A percentile compares a stretch with the other conserved stretches of the same genome.
phyloP scores from a whole-genome alignment of 306 rosid species.

The Aeschynomene evenia region DNA sequence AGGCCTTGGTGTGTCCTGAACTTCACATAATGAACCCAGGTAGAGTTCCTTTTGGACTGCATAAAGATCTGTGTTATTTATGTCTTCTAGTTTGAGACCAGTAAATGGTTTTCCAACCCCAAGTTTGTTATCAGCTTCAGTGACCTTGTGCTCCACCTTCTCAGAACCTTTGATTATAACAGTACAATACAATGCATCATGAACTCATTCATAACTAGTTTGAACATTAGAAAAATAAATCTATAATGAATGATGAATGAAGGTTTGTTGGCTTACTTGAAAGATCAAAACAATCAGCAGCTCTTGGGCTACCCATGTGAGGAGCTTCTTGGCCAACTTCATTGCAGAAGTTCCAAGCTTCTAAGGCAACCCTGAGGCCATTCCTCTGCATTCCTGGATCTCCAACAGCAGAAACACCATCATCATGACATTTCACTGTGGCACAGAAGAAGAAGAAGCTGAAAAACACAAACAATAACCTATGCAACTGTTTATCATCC shows the following conservation, averaged over 20 bases:
- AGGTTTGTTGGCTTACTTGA: slow-evolving; percentile 35
- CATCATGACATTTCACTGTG: slow-evolving; percentile 21
- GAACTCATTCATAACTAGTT: neutral
- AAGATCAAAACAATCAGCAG: slow-evolving; percentile 77
- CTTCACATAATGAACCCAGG: slow-evolving; percentile 54
- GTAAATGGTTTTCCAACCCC: slow-evolving; percentile 49
- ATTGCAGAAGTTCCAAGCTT: slow-evolving; percentile 94
- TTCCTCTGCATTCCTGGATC: slow-evolving; percentile 88
- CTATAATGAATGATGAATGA: too few relatives aligned
- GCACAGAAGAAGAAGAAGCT: neutral
- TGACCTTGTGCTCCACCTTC: slow-evolving; percentile 44
- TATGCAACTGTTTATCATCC: slow-evolving; percentile 16
- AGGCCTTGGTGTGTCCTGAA: slow-evolving; percentile 45
- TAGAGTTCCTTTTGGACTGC: slow-evolving; percentile 53
- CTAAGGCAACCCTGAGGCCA: slow-evolving; percentile 76
- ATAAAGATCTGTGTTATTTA: slow-evolving; percentile 48
- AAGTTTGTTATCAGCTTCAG: slow-evolving; percentile 46
- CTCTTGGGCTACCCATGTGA: slow-evolving; percentile 76
- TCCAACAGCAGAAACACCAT: slow-evolving; percentile 58
- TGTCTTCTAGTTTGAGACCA: slow-evolving; percentile 30
- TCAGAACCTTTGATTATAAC: slow-evolving; percentile 38
- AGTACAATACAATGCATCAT: neutral
- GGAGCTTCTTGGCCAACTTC: slow-evolving; percentile 87
- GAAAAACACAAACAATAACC: slow-evolving; percentile 23
- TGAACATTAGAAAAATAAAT: neutral